Conservation (phyloP, 768 basidiomycete species). For the Russula sp. region DNA sequence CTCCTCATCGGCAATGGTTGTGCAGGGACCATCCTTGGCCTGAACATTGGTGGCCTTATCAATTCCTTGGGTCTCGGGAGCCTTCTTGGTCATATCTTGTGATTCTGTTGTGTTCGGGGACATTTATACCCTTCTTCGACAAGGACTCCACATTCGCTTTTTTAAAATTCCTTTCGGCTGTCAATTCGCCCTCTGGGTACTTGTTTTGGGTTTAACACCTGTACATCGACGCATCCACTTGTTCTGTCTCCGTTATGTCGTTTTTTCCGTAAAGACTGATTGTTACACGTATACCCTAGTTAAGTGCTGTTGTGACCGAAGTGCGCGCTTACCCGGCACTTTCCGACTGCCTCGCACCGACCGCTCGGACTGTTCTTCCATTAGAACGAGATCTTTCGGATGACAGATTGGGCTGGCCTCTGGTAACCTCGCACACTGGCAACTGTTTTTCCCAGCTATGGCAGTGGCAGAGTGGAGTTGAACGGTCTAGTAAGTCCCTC, state of each 20-base stretch:
- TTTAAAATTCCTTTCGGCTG: neutral
- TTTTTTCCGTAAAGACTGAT: neutral
- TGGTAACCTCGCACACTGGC: no score
- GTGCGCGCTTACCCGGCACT: no score
- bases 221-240: neutral
- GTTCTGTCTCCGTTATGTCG: neutral
- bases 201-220: neutral
- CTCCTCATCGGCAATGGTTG: conserved; percentile 18
- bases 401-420: no score
- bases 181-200: neutral
- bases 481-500: no score
- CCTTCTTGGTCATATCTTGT: neutral
- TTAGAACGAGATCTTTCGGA: no score
- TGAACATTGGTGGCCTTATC: neutral
- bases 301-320: no score
- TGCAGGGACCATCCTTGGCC: neutral
- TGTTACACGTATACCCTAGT: neutral
- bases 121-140: neutral
- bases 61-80: neutral
- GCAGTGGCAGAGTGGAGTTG: no score
- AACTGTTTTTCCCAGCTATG: no score
- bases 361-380: no score
- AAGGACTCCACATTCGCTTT: neutral
- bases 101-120: neutral
- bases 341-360: no score